These are phyloP conservation scores for Coemansia sp. DNA, from an alignment of 192 early-diverging fungal genomes.

Conservation along the genomic window DNA sequence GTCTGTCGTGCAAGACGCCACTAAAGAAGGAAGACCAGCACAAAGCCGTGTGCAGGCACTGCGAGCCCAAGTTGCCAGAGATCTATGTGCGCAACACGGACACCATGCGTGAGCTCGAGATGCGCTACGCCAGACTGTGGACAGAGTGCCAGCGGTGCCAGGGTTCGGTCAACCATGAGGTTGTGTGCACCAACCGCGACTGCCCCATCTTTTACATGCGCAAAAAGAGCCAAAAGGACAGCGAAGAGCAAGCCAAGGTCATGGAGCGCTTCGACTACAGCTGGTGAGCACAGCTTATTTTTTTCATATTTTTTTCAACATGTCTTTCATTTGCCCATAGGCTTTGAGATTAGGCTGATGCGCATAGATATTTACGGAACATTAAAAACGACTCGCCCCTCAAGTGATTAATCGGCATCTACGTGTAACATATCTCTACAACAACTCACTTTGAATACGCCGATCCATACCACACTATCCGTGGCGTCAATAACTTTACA, in stretches of 20 bases:
- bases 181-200: conserved; percentile 92
- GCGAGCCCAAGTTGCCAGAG: conserved; percentile 69
- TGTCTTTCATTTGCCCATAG: conserved; percentile 11
- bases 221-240: conserved; percentile 93
- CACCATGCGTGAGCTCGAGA: conserved; percentile 71
- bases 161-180: conserved; percentile 91
- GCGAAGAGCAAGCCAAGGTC: conserved; percentile 69
- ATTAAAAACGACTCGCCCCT: neutral
- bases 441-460: neutral
- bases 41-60: conserved; percentile 80
- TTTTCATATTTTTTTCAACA: neutral
- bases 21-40: conserved; percentile 65
- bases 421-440: neutral
- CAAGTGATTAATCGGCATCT: neutral
- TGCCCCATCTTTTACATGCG: conserved; percentile 99
- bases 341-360: neutral
- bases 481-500: neutral
- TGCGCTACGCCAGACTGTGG: conserved; percentile 86
- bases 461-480: neutral
- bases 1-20: conserved; percentile 89
- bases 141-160: conserved; percentile 98
- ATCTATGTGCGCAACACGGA: conserved; percentile 78
- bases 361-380: neutral
- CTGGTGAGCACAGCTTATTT: conserved; percentile 46
- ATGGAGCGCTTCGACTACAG: conserved; percentile 77